These are phyloP conservation scores for Salix purpurea DNA, from an alignment of 345 rosid genomes.

Conservation along the genomic window DNA sequence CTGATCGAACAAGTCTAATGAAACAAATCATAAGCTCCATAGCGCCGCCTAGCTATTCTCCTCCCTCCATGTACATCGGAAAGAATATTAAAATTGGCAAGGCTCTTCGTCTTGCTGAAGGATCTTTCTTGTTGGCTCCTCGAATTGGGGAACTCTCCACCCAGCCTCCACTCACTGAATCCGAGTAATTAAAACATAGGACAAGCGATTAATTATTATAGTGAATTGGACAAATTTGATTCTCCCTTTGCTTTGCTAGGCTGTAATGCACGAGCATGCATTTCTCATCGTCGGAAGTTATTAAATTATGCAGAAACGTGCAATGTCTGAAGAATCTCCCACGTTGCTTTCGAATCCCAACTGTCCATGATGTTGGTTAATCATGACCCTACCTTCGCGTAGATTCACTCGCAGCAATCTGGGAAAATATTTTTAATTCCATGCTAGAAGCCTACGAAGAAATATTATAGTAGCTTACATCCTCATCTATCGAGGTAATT, in stretches of 20 bases:
- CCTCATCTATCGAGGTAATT: too few relatives aligned
- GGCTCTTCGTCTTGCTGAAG: constrained; percentile 11
- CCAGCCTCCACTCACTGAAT: constrained; percentile 18
- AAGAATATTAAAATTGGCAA: neutral
- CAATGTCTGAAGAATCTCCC: constrained; percentile 1
- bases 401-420: neutral
- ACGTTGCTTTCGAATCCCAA: constrained; percentile 5
- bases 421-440: neutral
- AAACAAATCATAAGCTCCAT: constrained; percentile 18
- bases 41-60: neutral
- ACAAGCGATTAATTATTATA: neutral
- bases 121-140: constrained; percentile 37
- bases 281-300: neutral
- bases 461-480: neutral
- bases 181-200: neutral
- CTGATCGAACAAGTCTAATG: constrained; percentile 18
- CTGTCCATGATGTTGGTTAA: neutral
- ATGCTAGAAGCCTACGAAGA: neutral
- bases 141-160: constrained; percentile 38
- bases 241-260: constrained; percentile 16
- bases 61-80: constrained; percentile 11
- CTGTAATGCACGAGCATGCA: constrained; percentile 24
- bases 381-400: neutral
- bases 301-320: neutral
- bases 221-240: neutral